Evolutionary conservation across 2,329 filamentous ascomycete genomes (phyloP).

Genomic region (Pseudogymnoascus sp.): DNA sequence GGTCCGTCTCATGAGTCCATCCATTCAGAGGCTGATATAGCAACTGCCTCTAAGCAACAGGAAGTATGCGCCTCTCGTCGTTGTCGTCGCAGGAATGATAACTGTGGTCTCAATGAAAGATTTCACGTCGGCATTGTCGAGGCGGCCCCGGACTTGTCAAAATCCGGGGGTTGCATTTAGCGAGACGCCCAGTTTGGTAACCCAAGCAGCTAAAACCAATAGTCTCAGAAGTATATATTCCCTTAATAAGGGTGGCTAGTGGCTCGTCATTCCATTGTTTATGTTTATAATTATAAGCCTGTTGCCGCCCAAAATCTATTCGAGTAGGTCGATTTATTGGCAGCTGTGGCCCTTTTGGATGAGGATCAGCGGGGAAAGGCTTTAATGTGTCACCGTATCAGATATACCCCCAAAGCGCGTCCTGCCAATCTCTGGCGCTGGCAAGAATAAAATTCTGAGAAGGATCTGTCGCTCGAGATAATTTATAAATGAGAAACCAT

Average conservation of each 20-base stretch:
- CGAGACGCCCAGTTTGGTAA: slow-evolving; percentile 1
- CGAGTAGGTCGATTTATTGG: neutral
- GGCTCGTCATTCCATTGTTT: neutral
- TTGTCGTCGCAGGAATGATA: neutral
- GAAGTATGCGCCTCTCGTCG: neutral
- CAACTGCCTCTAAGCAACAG: slow-evolving; percentile 1
- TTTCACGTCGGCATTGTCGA: neutral
- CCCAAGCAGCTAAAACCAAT: neutral
- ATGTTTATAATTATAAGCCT: neutral
- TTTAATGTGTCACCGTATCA: neutral
- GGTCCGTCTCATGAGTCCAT: slow-evolving; percentile 3
- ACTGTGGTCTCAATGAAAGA: neutral
- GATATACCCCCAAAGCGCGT: neutral
- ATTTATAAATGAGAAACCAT: neutral
- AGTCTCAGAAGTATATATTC: neutral
- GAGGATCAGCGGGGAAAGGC: neutral
- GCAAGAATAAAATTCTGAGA: neutral
- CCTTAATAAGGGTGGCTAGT: neutral
- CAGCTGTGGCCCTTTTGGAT: neutral
- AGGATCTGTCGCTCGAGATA: neutral
- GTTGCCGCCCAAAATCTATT: neutral
- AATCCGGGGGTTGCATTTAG: slow-evolving; percentile 2
- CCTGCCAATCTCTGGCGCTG: neutral
- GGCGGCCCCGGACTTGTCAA: neutral
- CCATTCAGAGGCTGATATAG: neutral